Percentiles rank a stretch among this genome's conserved stretches.
Conservation (phyloP, 495 filamentous ascomycete species). For the Trichoderma orchidacearum region DNA sequence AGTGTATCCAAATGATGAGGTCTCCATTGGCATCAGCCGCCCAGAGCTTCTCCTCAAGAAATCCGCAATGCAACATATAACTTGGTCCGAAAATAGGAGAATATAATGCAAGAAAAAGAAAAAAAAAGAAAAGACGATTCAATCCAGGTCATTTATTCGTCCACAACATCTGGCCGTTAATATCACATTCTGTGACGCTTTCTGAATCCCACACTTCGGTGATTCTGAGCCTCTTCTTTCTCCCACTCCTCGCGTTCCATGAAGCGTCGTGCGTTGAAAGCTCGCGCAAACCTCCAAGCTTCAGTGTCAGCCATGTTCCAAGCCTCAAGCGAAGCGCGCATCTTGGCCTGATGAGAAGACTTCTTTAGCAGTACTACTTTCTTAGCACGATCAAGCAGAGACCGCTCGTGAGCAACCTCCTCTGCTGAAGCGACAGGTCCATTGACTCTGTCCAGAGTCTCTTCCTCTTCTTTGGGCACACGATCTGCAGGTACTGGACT, state of each 20-base stretch:
- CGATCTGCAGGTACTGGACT: neutral
- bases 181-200: slow-evolving; percentile 14
- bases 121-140: neutral
- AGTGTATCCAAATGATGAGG: too few relatives aligned
- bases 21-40: too few relatives aligned
- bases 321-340: slow-evolving; percentile 60
- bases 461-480: neutral
- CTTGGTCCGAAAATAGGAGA: too few relatives aligned
- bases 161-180: too few relatives aligned
- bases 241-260: slow-evolving; percentile 58
- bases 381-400: slow-evolving; percentile 34
- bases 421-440: slow-evolving; percentile 34
- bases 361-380: slow-evolving; percentile 11
- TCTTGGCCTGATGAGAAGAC: slow-evolving; percentile 12
- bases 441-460: slow-evolving; percentile 24
- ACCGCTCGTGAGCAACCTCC: slow-evolving; percentile 40
- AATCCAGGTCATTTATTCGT: too few relatives aligned
- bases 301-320: slow-evolving; percentile 93
- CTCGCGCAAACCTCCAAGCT: slow-evolving; percentile 80
- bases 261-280: slow-evolving; percentile 44
- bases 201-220: slow-evolving; percentile 33
- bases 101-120: neutral
- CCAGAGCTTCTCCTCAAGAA: neutral
- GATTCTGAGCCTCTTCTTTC: slow-evolving; percentile 52
- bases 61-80: too few relatives aligned